Evolutionary conservation across 306 rosid species (phyloP), one percentile per base, ranked within the genome.

Genomic region (Prunus armeniaca): DNA sequence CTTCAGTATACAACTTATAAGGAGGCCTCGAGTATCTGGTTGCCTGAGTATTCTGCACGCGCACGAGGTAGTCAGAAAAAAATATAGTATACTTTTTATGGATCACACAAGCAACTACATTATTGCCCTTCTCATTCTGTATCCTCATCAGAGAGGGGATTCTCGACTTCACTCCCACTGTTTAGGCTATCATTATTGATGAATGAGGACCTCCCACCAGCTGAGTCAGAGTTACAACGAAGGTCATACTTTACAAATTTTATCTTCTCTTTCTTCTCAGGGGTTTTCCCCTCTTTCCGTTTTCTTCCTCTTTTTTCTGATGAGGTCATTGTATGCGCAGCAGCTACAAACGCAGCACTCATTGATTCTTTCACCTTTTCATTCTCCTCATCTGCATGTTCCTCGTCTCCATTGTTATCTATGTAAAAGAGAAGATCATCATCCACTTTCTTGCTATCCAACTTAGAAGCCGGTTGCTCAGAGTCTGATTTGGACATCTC

Each of bases 151-250:
- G 91, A 83, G 38, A 19, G 74, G 34, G 91, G 90, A 83, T 89
- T 82, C 72, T 91, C 89, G n/a, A 80, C 86, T 74, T 90, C 93
- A 61, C 92, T 82, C 76, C 87, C 91, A 55, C 76, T 87, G 60
- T 74, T 80, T 45, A 81, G 73, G 58, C 84, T 77, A 47, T 86
- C 86, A 9, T 72, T 41, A 60, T 63, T 77, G 43, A 81, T 27
- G 11, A 83, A 57, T 24, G 86, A 77, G 62, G 82, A 47, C 65
- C 83, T 71, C 27, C 56, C 65, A 55, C 64, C 83, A 67, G 61
- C 65, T 14, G 80, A 32, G 72, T 64, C 67, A 15, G 86, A 67
- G 38, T 54, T 70, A 49, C 65, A 82, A 61, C 15, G 27, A 5
- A 82, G 82, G 20, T 89, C 88, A 75, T 91, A 82, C 77, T 89